phyloP scores from a whole-genome alignment of 306 rosid species.

The Corylus heterophylla region DNA sequence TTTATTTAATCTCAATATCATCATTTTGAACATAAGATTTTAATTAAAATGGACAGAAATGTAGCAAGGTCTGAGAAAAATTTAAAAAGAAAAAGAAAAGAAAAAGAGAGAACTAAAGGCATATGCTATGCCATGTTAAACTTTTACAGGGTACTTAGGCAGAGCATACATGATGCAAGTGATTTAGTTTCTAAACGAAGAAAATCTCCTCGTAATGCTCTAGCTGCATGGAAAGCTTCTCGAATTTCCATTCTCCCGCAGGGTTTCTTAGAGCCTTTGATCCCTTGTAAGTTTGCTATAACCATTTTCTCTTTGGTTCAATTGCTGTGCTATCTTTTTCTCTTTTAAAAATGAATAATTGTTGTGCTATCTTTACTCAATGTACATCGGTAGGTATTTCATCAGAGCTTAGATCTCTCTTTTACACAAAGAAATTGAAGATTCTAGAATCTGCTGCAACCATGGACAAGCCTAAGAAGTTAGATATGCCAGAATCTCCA shows the following conservation, averaged over 20 bases:
- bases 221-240: conserved; percentile 39
- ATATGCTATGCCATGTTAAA: conserved; percentile 19
- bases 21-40: neutral
- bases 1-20: neutral
- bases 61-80: neutral
- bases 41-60: neutral
- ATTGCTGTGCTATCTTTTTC: neutral
- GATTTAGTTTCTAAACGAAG: conserved; percentile 58
- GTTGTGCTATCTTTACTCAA: conserved; percentile 29
- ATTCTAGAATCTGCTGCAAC: conserved; percentile 25
- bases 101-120: neutral
- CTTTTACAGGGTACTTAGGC: conserved; percentile 55
- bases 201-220: conserved; percentile 36
- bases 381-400: conserved; percentile 48
- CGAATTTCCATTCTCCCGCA: conserved; percentile 34
- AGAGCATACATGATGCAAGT: conserved; percentile 46
- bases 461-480: conserved; percentile 29
- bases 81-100: neutral
- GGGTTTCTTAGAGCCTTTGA: conserved; percentile 52
- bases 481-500: conserved; percentile 25
- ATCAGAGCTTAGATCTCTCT: conserved; percentile 40
- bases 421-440: conserved; percentile 40
- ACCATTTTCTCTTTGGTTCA: conserved; percentile 1
- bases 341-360: neutral
- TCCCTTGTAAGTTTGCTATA: conserved; percentile 61